phyloP scores from a whole-genome alignment of 257 asterid genomes.

The Solanum sitiens region DNA sequence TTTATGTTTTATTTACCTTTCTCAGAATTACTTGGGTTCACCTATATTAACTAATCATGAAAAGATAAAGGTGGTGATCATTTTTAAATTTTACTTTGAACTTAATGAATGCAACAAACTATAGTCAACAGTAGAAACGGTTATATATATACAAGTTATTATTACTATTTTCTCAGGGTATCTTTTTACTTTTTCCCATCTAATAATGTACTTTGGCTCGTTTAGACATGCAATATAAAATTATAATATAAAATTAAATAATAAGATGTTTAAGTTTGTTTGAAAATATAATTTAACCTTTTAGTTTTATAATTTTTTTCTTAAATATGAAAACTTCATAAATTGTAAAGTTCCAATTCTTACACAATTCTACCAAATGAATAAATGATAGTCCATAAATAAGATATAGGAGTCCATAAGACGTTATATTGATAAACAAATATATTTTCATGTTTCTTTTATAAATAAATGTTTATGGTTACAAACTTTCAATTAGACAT shows the following conservation, averaged over 20 bases:
- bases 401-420: neutral
- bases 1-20: neutral
- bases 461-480: neutral
- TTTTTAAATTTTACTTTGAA: neutral
- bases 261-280: neutral
- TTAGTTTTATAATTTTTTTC: neutral
- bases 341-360: neutral
- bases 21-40: neutral
- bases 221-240: too few relatives aligned
- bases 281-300: accelerated
- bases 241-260: too few relatives aligned
- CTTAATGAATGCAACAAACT: neutral
- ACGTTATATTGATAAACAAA: neutral
- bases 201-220: neutral
- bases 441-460: too few relatives aligned
- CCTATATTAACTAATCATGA: neutral
- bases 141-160: neutral
- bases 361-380: neutral
- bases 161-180: too few relatives aligned
- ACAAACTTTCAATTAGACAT: neutral
- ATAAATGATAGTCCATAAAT: neutral
- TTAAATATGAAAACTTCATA: neutral
- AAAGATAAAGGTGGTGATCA: neutral
- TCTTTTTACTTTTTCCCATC: neutral
- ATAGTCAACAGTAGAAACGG: neutral